Evolutionary conservation across 305 asterid genomes (phyloP).

Genomic region (Coffea humblotiana): DNA sequence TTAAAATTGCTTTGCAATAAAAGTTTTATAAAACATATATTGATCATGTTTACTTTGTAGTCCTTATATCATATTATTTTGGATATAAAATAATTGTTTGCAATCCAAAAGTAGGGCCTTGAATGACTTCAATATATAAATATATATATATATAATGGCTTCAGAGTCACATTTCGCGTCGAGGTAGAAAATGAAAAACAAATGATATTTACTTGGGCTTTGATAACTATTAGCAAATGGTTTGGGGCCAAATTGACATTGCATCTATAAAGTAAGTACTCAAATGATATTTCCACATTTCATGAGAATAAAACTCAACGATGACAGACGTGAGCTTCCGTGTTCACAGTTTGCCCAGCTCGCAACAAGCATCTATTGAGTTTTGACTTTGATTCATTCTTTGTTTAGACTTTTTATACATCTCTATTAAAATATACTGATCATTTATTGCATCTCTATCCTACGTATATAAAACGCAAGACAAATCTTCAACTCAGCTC

Average conservation of each 20-base stretch:
- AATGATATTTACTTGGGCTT: neutral
- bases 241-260: conserved; percentile 13
- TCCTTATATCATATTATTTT: neutral
- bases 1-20: neutral
- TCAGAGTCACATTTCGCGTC: neutral
- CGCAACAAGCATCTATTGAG: conserved; percentile 19
- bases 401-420: conserved; percentile 33
- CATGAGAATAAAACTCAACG: conserved; percentile 15
- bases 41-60: neutral
- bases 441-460: conserved; percentile 9
- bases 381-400: conserved; percentile 51
- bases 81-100: neutral
- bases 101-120: neutral
- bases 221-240: neutral
- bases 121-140: neutral
- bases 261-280: conserved; percentile 4
- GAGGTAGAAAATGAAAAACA: neutral
- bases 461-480: conserved; percentile 6
- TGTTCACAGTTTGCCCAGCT: conserved; percentile 33
- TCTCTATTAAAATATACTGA: neutral
- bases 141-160: neutral
- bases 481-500: conserved; percentile 12
- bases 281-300: conserved; percentile 3
- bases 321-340: conserved; percentile 21
- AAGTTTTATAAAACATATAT: neutral